These are phyloP conservation scores for Penicillium fuscoglaucum DNA, from an alignment of 2,329 filamentous ascomycete genomes.

Conservation along the genomic window DNA sequence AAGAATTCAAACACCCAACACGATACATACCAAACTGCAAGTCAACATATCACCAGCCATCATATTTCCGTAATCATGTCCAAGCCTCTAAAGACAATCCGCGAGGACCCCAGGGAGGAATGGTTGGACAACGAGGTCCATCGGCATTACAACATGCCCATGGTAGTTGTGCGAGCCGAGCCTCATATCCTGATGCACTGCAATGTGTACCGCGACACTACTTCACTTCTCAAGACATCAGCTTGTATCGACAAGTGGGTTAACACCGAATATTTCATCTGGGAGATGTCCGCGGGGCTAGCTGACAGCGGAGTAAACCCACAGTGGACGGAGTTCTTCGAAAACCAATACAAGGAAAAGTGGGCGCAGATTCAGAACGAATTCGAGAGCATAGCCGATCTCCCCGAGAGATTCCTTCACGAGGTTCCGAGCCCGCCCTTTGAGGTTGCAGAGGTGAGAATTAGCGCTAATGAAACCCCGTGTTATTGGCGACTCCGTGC, in stretches of 20 bases:
- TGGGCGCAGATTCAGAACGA: background rate
- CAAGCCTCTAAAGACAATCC: background rate
- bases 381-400: conserved; percentile 1
- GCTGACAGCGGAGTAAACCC: conserved; percentile 2
- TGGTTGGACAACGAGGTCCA: conserved; percentile 2
- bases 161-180: background rate
- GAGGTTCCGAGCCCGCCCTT: background rate
- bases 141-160: conserved; percentile 2
- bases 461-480: background rate
- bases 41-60: background rate
- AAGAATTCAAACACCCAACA: background rate
- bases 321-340: conserved; percentile 1
- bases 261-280: conserved; percentile 8
- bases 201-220: background rate
- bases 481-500: conserved; percentile 1
- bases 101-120: background rate
- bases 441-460: conserved; percentile 1
- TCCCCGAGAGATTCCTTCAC: conserved; percentile 3
- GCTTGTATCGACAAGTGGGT: conserved; percentile 3
- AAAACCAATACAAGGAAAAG: background rate
- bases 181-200: background rate
- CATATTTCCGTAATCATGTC: background rate
- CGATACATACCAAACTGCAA: background rate
- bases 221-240: background rate
- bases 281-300: conserved; percentile 3